A percentile compares a stretch with the other conserved stretches of the same genome.
phyloP scores from a whole-genome alignment of 352 stramenopile genomes.

The Phytophthora colocasiae region DNA sequence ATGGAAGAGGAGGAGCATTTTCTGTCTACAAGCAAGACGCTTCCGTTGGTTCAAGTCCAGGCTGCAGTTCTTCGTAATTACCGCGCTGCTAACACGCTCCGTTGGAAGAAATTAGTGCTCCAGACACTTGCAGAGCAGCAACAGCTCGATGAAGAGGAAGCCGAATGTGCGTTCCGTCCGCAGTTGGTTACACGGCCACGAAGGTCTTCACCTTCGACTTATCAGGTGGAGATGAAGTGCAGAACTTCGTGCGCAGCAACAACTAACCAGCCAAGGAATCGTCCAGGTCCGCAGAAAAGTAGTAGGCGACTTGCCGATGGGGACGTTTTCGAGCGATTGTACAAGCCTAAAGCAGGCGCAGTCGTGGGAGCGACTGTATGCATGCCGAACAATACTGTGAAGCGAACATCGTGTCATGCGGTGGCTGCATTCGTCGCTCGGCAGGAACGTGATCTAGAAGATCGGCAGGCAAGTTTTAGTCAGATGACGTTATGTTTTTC shows the following conservation, averaged over 20 bases:
- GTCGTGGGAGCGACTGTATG: neutral
- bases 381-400: neutral
- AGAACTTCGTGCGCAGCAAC: constrained; percentile 6
- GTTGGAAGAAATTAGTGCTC: constrained; percentile 46
- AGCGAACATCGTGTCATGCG: constrained; percentile 6
- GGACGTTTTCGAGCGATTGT: constrained; percentile 42
- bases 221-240: neutral
- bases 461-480: constrained; percentile 17
- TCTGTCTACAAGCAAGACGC: constrained; percentile 18
- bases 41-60: constrained; percentile 31
- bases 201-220: neutral
- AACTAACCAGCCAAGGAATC: neutral
- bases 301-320: neutral
- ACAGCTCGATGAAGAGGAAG: constrained; percentile 21
- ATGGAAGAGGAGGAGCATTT: constrained; percentile 37
- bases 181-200: constrained; percentile 24
- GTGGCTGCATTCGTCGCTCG: constrained; percentile 38
- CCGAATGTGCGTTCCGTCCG: constrained; percentile 50
- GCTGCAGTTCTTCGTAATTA: constrained; percentile 51
- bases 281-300: neutral
- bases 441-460: constrained; percentile 27
- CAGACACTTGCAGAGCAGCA: constrained; percentile 37
- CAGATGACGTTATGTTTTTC: too few relatives aligned
- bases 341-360: constrained; percentile 1
- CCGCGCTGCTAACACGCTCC: constrained; percentile 32